Evolutionary conservation across 257 asterid genomes (phyloP).

Genomic region (Handroanthus guayacan): DNA sequence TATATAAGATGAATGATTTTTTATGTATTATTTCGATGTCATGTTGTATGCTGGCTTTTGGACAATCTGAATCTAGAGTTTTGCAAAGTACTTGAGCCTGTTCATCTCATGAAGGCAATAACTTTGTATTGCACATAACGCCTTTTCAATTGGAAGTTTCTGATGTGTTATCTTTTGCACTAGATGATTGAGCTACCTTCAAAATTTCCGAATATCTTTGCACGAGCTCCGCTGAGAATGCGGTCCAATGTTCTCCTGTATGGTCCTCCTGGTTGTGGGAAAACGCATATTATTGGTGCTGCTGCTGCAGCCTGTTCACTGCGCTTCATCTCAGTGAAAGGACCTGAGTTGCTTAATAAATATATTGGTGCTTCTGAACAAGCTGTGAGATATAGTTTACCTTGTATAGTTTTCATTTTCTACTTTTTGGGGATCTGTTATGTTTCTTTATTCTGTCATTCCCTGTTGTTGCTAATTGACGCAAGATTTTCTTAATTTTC

Average conservation of each 20-base stretch:
- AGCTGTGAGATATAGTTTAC: constrained; percentile 69
- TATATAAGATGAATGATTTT: constrained; percentile 5
- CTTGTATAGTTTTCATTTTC: constrained; percentile 21
- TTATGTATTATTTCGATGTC: constrained; percentile 6
- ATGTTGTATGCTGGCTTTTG: constrained; percentile 21
- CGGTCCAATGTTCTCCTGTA: constrained; percentile 95
- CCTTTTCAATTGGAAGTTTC: constrained; percentile 8
- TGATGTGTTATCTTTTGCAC: constrained; percentile 32
- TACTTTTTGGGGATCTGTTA: constrained; percentile 14
- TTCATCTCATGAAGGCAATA: not conserved
- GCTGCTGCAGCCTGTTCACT: constrained; percentile 98
- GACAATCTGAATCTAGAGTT: constrained; percentile 13
- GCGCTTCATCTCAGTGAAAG: constrained; percentile 95
- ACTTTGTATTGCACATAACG: constrained; percentile 1
- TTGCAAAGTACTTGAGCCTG: not conserved
- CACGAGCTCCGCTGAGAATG: constrained; percentile 90
- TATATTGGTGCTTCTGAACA: constrained; percentile 99
- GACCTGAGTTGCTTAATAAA: constrained; percentile 95
- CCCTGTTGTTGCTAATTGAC: constrained; percentile 1
- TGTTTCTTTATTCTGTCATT: constrained; percentile 15
- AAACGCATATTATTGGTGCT: constrained; percentile 97
- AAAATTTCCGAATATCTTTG: constrained; percentile 79
- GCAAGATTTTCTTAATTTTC: not conserved
- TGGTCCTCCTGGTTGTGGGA: constrained; percentile 99
- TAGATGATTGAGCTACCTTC: constrained; percentile 98